Evolutionary conservation across 2,329 filamentous ascomycete species (phyloP), one percentile per base, ranked within the genome.

Genomic region (Teratosphaeria nubilosa): DNA sequence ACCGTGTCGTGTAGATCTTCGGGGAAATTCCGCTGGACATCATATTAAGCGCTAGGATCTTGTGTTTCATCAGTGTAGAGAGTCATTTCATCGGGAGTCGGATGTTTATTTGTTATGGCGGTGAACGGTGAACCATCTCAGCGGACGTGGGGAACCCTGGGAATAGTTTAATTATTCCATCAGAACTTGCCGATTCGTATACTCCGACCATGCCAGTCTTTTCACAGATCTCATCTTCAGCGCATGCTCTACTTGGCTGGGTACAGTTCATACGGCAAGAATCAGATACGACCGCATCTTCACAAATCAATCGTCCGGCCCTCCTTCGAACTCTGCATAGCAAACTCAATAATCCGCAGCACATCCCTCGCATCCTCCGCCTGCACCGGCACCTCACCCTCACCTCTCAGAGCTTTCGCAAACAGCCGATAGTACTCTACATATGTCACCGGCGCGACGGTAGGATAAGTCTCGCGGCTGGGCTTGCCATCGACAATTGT

Each of bases 381-480:
- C 61, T 77, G 79, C 13, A 82, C 82, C 2, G 82, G 81, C 27
- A 83, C 74, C 7, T 77, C 73, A 0, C 74, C 77, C 64, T 79
- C 73, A n/a, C 79, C 80, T 32, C 69, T 68, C 56, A 84, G 68
- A 41, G 82, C 80, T 51, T 76, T 75, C 2, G 76, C 80, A 59
- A 84, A 74, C 56, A 74, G 72, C 30, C 74, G 72, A 72, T 91
- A 92, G 62, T 88, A 86, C 65, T 82, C 80, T 24, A 77, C 76
- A 71, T 90, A 94, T 2, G 87, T 91, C 59, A 79, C 72, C 0
- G 86, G 84, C 68, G 84, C 76, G 2, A 86, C 76, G 2, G 85
- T 86, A 1, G 82, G 81, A 50, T 78, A 77, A 1, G 75, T 70
- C 56, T 78, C 75, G 57, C 79, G 79, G 56, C 74, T 75, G 2